phyloP scores from a whole-genome alignment of 441 rosid species.

The Erodium trifolium region DNA sequence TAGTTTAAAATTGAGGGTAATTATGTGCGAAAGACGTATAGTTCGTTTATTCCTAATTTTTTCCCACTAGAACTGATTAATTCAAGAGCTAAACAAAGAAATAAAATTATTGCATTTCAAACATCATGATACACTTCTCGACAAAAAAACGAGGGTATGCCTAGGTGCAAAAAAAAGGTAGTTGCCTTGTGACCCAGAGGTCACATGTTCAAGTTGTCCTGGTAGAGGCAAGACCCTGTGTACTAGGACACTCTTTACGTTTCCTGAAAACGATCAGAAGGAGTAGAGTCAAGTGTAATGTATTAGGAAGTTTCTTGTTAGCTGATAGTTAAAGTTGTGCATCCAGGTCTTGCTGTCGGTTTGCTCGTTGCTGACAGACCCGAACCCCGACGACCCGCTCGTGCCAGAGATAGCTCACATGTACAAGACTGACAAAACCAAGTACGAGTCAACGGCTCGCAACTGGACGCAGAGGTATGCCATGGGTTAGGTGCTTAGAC shows the following conservation, averaged over 20 bases:
- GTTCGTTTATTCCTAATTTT: too few relatives aligned
- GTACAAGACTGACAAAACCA: conserved; percentile 3
- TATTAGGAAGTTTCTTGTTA: too few relatives aligned
- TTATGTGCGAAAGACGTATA: too few relatives aligned
- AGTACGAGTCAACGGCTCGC: conserved; percentile 3
- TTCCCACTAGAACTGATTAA: neutral
- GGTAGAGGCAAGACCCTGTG: neutral
- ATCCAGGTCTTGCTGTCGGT: neutral
- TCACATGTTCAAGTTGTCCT: too few relatives aligned
- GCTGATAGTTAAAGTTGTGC: too few relatives aligned
- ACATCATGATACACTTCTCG: neutral
- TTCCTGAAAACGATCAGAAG: too few relatives aligned
- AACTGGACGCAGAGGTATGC: conserved; percentile 7
- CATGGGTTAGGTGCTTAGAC: neutral
- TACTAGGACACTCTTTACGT: neutral
- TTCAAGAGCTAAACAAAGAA: neutral
- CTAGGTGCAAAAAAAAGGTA: too few relatives aligned
- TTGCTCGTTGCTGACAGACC: neutral
- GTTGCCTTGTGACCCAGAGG: neutral
- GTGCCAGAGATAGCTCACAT: conserved; percentile 5
- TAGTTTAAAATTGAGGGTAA: too few relatives aligned
- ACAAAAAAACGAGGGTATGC: neutral
- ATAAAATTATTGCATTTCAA: too few relatives aligned
- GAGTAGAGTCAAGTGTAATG: too few relatives aligned
- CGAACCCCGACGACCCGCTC: conserved; percentile 1